phyloP scores from a whole-genome alignment of 2,329 filamentous ascomycete species.

The Clarireedia hainanense region DNA sequence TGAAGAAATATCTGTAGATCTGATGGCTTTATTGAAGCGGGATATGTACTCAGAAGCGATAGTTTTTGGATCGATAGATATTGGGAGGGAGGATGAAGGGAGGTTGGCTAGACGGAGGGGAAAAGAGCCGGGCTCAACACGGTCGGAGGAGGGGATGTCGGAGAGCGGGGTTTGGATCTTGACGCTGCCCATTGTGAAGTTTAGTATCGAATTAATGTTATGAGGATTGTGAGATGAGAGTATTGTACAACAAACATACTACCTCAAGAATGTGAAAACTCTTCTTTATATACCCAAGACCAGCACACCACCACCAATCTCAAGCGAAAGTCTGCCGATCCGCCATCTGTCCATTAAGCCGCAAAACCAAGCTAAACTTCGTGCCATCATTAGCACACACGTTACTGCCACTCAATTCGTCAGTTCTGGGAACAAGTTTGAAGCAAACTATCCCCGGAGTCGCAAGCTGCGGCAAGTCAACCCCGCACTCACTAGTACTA shows the following conservation, averaged over 20 bases:
- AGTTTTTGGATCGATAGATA: constrained; percentile 11
- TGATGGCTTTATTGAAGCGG: constrained; percentile 33
- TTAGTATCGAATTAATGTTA: background rate
- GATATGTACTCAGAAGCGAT: constrained; percentile 14
- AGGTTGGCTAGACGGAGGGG: constrained; percentile 16
- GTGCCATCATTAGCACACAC: background rate
- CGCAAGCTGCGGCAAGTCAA: background rate
- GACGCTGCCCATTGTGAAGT: constrained; percentile 17
- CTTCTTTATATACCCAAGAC: no score
- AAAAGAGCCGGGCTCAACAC: constrained; percentile 23
- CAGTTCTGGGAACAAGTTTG: background rate
- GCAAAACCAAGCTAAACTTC: background rate
- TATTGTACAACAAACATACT: background rate
- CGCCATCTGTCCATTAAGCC: no score
- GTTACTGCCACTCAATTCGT: background rate
- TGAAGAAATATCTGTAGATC: constrained; percentile 29
- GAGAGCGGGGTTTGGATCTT: background rate
- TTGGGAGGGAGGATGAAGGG: constrained; percentile 8
- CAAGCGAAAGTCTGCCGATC: no score
- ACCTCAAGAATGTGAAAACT: background rate
- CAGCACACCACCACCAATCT: no score
- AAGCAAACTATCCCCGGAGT: background rate
- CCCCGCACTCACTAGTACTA: constrained; percentile 1
- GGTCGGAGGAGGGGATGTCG: constrained; percentile 14
- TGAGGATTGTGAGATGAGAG: no score